Evolutionary conservation across 2,329 filamentous ascomycete species (phyloP).

Genomic region (Fusarium chaquense): DNA sequence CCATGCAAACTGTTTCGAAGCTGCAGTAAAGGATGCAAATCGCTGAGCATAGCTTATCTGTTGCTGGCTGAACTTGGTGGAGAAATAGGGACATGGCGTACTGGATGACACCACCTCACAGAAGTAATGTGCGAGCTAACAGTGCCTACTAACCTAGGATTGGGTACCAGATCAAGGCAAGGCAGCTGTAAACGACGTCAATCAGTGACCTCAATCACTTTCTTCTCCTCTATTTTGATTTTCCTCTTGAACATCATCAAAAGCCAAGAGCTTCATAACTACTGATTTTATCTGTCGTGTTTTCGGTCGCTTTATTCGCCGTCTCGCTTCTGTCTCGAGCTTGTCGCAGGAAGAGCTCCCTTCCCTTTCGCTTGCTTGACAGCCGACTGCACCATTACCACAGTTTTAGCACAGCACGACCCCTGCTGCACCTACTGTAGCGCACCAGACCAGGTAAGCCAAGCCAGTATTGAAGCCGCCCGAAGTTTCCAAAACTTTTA

Average conservation of each 20-base stretch:
- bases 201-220: conserved; percentile 17
- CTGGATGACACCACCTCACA: conserved; percentile 42
- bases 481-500: conserved; percentile 30
- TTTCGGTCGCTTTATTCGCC: conserved; percentile 8
- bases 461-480: conserved; percentile 20
- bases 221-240: conserved; percentile 14
- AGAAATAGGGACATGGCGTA: conserved; percentile 27
- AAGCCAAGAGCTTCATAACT: conserved; percentile 26
- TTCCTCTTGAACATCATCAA: conserved; percentile 11
- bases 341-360: conserved; percentile 42
- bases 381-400: neutral
- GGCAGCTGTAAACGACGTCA: conserved; percentile 36
- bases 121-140: conserved; percentile 30
- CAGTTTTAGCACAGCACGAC: conserved; percentile 21
- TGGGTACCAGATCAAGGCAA: conserved; percentile 39
- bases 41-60: conserved; percentile 24
- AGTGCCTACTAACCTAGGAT: conserved; percentile 13
- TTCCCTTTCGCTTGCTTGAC: conserved; percentile 27
- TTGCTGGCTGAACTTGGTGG: conserved; percentile 30
- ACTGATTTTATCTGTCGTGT: conserved; percentile 2
- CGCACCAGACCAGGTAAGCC: conserved; percentile 22
- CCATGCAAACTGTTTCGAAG: conserved; percentile 37
- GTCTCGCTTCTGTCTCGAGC: conserved; percentile 44
- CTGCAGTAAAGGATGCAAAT: conserved; percentile 33
- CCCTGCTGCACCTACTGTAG: conserved; percentile 28